These are phyloP conservation scores for Puccinia novopanici DNA, from an alignment of 1,284 basidiomycete genomes.

Conservation along the genomic window DNA sequence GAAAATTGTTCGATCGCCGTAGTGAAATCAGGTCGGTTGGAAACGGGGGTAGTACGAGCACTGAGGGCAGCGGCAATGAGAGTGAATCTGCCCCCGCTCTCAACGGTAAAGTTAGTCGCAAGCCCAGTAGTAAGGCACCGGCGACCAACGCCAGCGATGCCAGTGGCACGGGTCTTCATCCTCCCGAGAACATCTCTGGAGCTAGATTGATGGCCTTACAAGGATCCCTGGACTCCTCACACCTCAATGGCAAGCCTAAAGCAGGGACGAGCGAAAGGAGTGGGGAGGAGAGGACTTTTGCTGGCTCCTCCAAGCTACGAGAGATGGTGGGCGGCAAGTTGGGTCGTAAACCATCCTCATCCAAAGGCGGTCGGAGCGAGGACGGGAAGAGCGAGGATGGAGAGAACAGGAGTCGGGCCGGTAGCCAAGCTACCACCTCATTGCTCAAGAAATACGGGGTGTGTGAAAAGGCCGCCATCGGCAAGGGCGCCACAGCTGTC, in stretches of 20 bases:
- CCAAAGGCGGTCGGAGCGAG: slow-evolving; percentile 53
- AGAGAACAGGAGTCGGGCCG: slow-evolving; percentile 37
- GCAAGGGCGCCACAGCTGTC: slow-evolving; percentile 94
- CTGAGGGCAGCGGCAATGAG: slow-evolving; percentile 38
- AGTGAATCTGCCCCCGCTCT: neutral
- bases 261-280: slow-evolving; percentile 47
- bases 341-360: slow-evolving; percentile 54
- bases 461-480: slow-evolving; percentile 94
- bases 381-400: slow-evolving; percentile 54
- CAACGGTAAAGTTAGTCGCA: slow-evolving; percentile 6
- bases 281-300: slow-evolving; percentile 37
- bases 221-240: neutral
- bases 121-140: neutral
- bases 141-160: neutral
- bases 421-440: slow-evolving; percentile 51
- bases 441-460: slow-evolving; percentile 86
- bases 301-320: slow-evolving; percentile 46
- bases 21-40: slow-evolving; percentile 27
- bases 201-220: slow-evolving; percentile 22
- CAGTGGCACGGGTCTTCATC: neutral
- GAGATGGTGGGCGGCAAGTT: slow-evolving; percentile 51
- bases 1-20: slow-evolving; percentile 54
- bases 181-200: slow-evolving; percentile 12
- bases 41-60: slow-evolving; percentile 21
- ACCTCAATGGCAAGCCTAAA: neutral